phyloP scores from a whole-genome alignment of 1,284 basidiomycete species.

The Pseudozyma pruni region DNA sequence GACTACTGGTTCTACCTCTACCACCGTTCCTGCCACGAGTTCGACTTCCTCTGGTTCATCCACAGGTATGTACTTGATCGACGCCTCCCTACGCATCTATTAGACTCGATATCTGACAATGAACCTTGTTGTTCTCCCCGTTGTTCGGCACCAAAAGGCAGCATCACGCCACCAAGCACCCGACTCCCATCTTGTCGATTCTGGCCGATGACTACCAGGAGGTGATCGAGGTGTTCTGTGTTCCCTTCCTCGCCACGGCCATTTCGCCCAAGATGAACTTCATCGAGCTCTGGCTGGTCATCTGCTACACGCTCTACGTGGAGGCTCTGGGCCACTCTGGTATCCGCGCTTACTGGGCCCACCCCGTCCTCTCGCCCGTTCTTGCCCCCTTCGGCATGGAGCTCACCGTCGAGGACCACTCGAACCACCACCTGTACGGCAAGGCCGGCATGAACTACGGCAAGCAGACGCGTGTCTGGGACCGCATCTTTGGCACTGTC shows the following conservation, averaged over 20 bases:
- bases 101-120: no score
- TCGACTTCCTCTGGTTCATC: slow-evolving; percentile 51
- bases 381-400: slow-evolving; percentile 59
- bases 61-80: no score
- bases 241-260: slow-evolving; percentile 53
- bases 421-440: slow-evolving; percentile 66
- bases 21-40: slow-evolving; percentile 60
- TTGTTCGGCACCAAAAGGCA: slow-evolving; percentile 54
- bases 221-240: slow-evolving; percentile 55
- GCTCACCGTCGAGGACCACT: slow-evolving; percentile 66
- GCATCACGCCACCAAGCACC: slow-evolving; percentile 63
- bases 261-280: slow-evolving; percentile 59
- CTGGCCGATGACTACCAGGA: slow-evolving; percentile 63
- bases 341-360: slow-evolving; percentile 54
- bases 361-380: slow-evolving; percentile 32
- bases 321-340: slow-evolving; percentile 61
- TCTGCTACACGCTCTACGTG: slow-evolving; percentile 58
- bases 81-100: no score
- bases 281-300: slow-evolving; percentile 53
- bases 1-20: slow-evolving; percentile 63
- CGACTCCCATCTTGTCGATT: slow-evolving; percentile 56
- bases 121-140: no score
- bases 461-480: slow-evolving; percentile 66
- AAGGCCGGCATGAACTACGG: slow-evolving; percentile 62
- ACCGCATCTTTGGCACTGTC: slow-evolving; percentile 63